A percentile compares a stretch with the other conserved stretches of the same genome.
phyloP scores from a whole-genome alignment of 768 basidiomycete genomes.

The Dendrothele bispora region DNA sequence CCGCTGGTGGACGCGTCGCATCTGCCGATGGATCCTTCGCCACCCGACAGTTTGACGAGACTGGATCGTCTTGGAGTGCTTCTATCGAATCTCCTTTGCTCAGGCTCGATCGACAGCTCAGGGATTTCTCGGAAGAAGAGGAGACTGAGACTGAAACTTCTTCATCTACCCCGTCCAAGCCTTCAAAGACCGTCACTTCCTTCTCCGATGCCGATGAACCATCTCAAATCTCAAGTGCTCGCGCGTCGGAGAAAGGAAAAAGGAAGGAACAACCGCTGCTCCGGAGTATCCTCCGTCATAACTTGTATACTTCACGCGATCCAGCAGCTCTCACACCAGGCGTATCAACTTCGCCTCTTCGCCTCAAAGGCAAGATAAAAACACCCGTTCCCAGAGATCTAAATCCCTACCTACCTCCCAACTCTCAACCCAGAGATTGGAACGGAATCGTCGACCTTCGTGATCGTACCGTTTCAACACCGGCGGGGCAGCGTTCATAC shows the following conservation, averaged over 20 bases:
- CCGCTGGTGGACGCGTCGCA: conserved; percentile 44
- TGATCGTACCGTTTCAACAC: conserved; percentile 52
- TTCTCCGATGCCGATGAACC: background rate
- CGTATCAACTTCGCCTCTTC: conserved; percentile 36
- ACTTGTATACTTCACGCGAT: conserved; percentile 37
- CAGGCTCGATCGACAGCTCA: conserved; percentile 62
- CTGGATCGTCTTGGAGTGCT: conserved; percentile 67
- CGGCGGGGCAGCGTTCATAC: conserved; percentile 36
- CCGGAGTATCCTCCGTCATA: conserved; percentile 52
- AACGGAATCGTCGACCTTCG: conserved; percentile 74
- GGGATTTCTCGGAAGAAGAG: conserved; percentile 50
- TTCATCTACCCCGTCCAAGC: conserved; percentile 7
- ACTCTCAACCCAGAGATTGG: conserved; percentile 56
- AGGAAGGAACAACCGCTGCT: conserved; percentile 41
- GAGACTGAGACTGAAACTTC: conserved; percentile 12
- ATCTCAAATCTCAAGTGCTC: conserved; percentile 10
- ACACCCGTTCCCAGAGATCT: conserved; percentile 54
- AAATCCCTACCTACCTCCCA: conserved; percentile 62
- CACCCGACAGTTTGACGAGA: conserved; percentile 41
- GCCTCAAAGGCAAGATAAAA: conserved; percentile 46
- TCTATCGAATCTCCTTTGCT: conserved; percentile 76
- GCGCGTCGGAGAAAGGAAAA: conserved; percentile 44
- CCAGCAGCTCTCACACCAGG: background rate
- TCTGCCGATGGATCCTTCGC: conserved; percentile 37
- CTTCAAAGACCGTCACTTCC: background rate